phyloP scores from a whole-genome alignment of 768 basidiomycete genomes.

The Boletus subparvulus region DNA sequence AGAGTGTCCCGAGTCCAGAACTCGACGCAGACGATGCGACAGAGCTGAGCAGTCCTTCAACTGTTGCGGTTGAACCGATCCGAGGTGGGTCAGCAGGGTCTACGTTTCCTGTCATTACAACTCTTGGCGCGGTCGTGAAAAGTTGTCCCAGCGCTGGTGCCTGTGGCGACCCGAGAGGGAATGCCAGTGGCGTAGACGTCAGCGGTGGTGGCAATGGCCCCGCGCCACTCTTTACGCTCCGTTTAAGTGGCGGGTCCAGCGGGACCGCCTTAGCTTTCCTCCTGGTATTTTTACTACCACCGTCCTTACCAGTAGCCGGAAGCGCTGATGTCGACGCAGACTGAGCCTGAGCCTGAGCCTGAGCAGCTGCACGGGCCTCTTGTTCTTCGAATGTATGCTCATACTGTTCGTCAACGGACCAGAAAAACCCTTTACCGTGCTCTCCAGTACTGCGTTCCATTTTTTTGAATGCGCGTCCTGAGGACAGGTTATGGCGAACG shows the following conservation, averaged over 20 bases:
- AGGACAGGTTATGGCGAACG: conserved; percentile 92
- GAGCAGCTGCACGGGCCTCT: conserved; percentile 47
- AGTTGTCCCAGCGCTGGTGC: conserved; percentile 3
- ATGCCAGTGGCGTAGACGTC: conserved; percentile 59
- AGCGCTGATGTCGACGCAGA: conserved; percentile 24
- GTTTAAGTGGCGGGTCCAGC: conserved; percentile 64
- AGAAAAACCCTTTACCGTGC: conserved; percentile 89
- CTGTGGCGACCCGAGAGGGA: conserved; percentile 38
- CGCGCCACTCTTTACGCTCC: conserved; percentile 64
- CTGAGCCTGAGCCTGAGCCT: conserved; percentile 27
- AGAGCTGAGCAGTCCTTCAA: conserved; percentile 1
- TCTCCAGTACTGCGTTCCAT: conserved; percentile 82
- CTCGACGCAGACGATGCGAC: not conserved
- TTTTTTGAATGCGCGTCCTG: conserved; percentile 89
- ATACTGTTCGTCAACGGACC: conserved; percentile 81
- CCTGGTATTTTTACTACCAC: conserved; percentile 32
- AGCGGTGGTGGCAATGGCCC: conserved; percentile 65
- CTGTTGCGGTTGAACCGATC: not conserved
- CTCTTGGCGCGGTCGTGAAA: conserved; percentile 8
- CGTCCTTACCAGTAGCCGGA: conserved; percentile 37
- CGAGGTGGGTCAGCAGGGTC: not conserved
- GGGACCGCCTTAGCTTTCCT: conserved; percentile 60
- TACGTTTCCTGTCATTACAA: not conserved
- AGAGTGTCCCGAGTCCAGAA: conserved; percentile 11
- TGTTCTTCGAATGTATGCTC: conserved; percentile 71